A percentile compares a stretch with the other conserved stretches of the same genome.
Evolutionary conservation across 2,329 filamentous ascomycete genomes (phyloP).

Genomic region (Aspergillus sp.): DNA sequence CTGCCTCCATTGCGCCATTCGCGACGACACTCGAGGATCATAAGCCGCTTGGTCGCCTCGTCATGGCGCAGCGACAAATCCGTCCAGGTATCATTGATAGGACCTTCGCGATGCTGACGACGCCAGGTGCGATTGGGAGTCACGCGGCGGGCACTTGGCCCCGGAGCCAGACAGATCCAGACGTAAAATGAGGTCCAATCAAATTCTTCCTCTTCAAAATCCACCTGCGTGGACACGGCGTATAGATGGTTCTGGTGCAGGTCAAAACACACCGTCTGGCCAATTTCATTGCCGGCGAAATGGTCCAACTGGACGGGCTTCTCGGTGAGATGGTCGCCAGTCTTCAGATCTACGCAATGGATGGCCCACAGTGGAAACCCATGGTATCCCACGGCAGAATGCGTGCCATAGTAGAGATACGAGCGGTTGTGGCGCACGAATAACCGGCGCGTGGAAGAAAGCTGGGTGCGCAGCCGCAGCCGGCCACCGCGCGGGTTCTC

Average conservation of each 20-base stretch:
- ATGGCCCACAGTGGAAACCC: slow-evolving; percentile 58
- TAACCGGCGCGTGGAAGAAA: slow-evolving; percentile 47
- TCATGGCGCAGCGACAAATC: slow-evolving; percentile 55
- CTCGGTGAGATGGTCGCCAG: slow-evolving; percentile 33
- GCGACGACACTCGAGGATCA: slow-evolving; percentile 59
- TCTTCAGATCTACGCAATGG: slow-evolving; percentile 43
- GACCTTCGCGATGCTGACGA: slow-evolving; percentile 59
- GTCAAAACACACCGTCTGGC: slow-evolving; percentile 62
- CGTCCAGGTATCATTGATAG: slow-evolving; percentile 67
- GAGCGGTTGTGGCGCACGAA: slow-evolving; percentile 58
- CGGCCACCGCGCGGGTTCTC: slow-evolving; percentile 17
- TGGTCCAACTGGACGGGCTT: slow-evolving; percentile 47
- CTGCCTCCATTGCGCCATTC: slow-evolving; percentile 56
- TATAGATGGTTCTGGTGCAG: slow-evolving; percentile 60
- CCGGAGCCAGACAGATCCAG: slow-evolving; percentile 55
- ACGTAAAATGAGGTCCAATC: slow-evolving; percentile 64
- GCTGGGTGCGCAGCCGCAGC: slow-evolving; percentile 35
- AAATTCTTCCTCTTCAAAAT: slow-evolving; percentile 54
- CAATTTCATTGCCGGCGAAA: slow-evolving; percentile 57
- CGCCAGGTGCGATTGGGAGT: slow-evolving; percentile 53
- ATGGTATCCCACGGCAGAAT: slow-evolving; percentile 46
- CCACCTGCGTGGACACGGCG: slow-evolving; percentile 58
- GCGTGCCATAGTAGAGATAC: slow-evolving; percentile 60
- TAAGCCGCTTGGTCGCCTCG: slow-evolving; percentile 49
- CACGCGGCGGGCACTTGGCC: slow-evolving; percentile 29